Evolutionary conservation across 805 yeast genomes (phyloP).

Genomic region (Saccharomycopsis selenospora): DNA sequence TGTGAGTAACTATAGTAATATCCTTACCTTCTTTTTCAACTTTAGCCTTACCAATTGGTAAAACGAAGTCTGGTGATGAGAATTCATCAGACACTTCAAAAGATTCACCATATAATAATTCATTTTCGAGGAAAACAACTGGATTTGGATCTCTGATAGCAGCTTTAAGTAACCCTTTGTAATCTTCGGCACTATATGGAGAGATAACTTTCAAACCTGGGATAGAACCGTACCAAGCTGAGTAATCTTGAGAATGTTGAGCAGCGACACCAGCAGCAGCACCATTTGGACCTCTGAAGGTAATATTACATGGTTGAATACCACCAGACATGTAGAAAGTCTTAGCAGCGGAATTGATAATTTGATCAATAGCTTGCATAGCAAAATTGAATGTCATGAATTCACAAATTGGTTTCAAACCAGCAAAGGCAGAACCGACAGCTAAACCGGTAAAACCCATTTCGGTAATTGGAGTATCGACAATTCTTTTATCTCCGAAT

Average conservation of each 20-base stretch:
- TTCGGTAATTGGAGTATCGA: constrained; percentile 98
- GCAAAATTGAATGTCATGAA: constrained; percentile 99
- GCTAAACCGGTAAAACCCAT: constrained; percentile 97
- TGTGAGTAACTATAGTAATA: constrained; percentile 81
- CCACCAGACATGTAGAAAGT: constrained; percentile 99
- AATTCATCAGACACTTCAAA: constrained; percentile 89
- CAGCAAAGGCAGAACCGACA: constrained; percentile 94
- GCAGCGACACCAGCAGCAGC: constrained; percentile 99
- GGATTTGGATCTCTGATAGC: constrained; percentile 99
- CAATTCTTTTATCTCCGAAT: constrained; percentile 87
- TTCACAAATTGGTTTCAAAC: constrained; percentile 94
- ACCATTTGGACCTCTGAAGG: constrained; percentile 99
- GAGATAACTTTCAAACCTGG: constrained; percentile 97
- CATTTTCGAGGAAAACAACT: constrained; percentile 92
- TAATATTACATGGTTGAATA: constrained; percentile 91
- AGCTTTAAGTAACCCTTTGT: constrained; percentile 91
- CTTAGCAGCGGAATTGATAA: constrained; percentile 97
- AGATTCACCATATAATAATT: constrained; percentile 85
- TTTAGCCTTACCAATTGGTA: constrained; percentile 95
- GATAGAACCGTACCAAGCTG: constrained; percentile 97
- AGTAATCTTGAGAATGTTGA: constrained; percentile 96
- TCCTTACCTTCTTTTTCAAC: constrained; percentile 91
- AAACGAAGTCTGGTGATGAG: constrained; percentile 75
- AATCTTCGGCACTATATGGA: constrained; percentile 93
- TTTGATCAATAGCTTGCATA: constrained; percentile 99